Evolutionary conservation across 2,329 filamentous ascomycete species (phyloP), one percentile per base, ranked within the genome.

Genomic region (Calonectria pauciramosa): DNA sequence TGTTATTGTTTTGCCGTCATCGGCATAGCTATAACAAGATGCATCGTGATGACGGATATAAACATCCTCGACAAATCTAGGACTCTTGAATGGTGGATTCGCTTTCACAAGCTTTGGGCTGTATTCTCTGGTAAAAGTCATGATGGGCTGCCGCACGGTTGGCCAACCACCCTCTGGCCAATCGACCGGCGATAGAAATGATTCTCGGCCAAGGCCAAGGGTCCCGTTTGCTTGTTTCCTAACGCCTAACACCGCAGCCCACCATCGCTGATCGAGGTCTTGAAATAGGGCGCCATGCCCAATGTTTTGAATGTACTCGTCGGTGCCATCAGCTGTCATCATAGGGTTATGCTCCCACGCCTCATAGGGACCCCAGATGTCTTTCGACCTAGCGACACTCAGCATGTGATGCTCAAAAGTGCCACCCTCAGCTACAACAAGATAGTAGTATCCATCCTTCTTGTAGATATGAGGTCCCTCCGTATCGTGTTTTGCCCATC

Each of bases 401-500:
- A 87, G 82, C 70, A 83, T 83, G 65, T 89, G 88, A 23, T 85
- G 79, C 5, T 80, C 81, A 41, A 81, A 82, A 3, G 89, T 90
- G 1, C 89, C 89, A 0, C 86, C 86, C 76, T 90, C 88, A 0
- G 88, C 87, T 1, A 88, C 87, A 49, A 89, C 82, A 18, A 90
- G 83, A 68, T 89, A 90, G 74, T 87, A 90, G 67, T 84, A 89
- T 1, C 82, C 83, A 34, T 85, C 87, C 13, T 84, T 85, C 72
- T 86, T 86, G 76, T 86, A 87, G 10, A 89, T 82, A 69, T 89
- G 87, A 4, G 88, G 87, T 1, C 64, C 64, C 64, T 67, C 64
- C 2, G 64, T 67, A 34, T 67, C 64, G n/a, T 67, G 49, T 54
- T 28, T 52, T 38, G 64, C 64, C 44, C 49, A 67, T 5, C 64